Base-by-base conservation (phyloP, 2,329 filamentous ascomycete species). In the Balansia obtecta region DNA sequence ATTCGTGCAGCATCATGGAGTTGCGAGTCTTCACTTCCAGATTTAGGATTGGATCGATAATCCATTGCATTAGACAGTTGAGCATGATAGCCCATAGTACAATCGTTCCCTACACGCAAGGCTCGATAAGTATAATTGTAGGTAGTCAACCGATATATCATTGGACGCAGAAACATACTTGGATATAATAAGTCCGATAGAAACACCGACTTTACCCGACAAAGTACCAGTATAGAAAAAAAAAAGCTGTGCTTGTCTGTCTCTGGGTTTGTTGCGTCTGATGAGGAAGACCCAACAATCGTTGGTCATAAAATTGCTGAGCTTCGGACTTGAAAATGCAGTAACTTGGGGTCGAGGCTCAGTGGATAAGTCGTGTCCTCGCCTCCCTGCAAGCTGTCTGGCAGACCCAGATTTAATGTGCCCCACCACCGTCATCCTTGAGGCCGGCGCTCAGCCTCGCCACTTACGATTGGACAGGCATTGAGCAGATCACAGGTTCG, bases 1-100 rank as follows among this genome's bases (percentile, higher is more conserved):
- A 79, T 78, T 55, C 76, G 68, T 54, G 67, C 72, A 30, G 62
- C 57, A 33, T 68, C 65, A 46, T 49, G 10, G 20, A 22, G 22
- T 33, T 40, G 38, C 15, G n/a, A 2, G 4, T n/a, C 34, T 12
- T 39, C 13, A 33, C 30, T 32, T n/a, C 12, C 16, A 22, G 18
- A 11, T 44, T 44, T 43, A 7, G 13, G 8, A 30, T 38, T 37
- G 42, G 38, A 34, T 16, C 22, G 43, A 10, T 16, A 10, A 7
- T 44, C 46, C 43, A 46, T 52, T 20, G 16, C 44, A 15, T 5
- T 13, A 30, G 44, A 42, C 8, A 44, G 16, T 30, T 43, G 47
- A 44, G 42, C 50, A 46, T 52, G 38, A 15, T 49, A 16, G 43
- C 47, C 49, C 50, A 52, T 52, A n/a, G 30, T 46, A 44, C 27